Base-by-base conservation (phyloP, 306 rosid species). In the peach (Prunus persica) region DNA sequence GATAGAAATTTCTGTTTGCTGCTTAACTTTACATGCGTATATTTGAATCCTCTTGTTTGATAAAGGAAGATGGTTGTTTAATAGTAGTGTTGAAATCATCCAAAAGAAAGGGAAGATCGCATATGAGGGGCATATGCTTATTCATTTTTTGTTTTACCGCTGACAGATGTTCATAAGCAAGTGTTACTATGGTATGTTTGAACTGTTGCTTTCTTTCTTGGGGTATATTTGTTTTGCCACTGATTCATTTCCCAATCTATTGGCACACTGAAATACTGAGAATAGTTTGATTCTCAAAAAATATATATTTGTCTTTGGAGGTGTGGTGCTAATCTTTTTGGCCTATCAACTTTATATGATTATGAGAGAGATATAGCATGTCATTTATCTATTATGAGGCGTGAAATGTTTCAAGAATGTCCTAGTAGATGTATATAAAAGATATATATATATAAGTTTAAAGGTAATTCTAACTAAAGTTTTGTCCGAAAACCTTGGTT, bases 131-230 rank as follows among this genome's bases (percentile, higher is more conserved):
- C 63, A 19, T 54, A 5, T 22, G 16, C 13, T 38, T 28, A 50
- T 13, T 47, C 65, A 8, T 34, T 58, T 38, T 56, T 38, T 34
- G 64, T 45, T 64, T 55, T 16, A 43, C 69, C 0, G 22, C 43
- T 2, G 22, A 24, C 13, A 3, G 4, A 55, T 5, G 12, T 43
- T 8, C 43, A 51, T 45, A 14, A 41, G 32, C 20, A 28, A 22
- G 54, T 68, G 25, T 72, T 38, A 46, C 60, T 67, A 8, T 20
- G 30, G 38, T 65, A 15, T 70, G 19, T 64, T 47, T 73, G 41
- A 41, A 27, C 47, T 67, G 54, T 75, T 66, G 66, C 65, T 57
- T 50, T 56, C 54, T 57, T 50, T 65, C n/a, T 10, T 27, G 69
- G 47, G 65, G 11, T 10, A 22, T 61, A 25, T 7, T 14, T 73